These are phyloP conservation scores for Neurospora discreta DNA, from an alignment of 495 filamentous ascomycete species.

Conservation along the genomic window DNA sequence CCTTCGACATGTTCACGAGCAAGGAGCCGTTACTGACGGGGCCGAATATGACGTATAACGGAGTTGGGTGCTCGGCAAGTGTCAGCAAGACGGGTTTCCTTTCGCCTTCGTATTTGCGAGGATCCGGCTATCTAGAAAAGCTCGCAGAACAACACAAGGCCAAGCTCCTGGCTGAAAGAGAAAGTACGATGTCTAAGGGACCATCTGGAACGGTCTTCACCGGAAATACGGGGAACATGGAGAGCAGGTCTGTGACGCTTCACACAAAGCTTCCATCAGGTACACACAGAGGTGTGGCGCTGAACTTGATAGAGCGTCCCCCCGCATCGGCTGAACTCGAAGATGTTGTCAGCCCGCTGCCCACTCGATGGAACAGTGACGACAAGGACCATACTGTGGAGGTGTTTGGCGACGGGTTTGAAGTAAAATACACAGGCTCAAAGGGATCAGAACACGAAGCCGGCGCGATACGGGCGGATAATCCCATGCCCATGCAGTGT, in stretches of 20 bases:
- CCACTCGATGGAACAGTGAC: conserved; percentile 68
- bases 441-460: conserved; percentile 58
- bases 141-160: conserved; percentile 59
- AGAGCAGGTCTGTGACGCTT: background rate
- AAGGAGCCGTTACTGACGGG: conserved; percentile 16
- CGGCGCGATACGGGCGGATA: conserved; percentile 71
- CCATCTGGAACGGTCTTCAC: background rate
- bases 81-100: conserved; percentile 43
- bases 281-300: conserved; percentile 49
- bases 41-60: conserved; percentile 9
- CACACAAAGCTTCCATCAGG: conserved; percentile 41
- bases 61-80: conserved; percentile 13
- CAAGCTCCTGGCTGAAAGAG: conserved; percentile 33
- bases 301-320: background rate
- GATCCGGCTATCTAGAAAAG: conserved; percentile 64
- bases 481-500: conserved; percentile 82
- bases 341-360: conserved; percentile 53
- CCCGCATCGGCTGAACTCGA: conserved; percentile 16
- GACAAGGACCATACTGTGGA: conserved; percentile 71
- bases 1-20: conserved; percentile 41
- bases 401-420: conserved; percentile 59
- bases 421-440: conserved; percentile 58
- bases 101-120: conserved; percentile 68
- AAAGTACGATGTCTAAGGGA: conserved; percentile 42
- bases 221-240: background rate